Base-by-base conservation (phyloP, 2,329 filamentous ascomycete genomes). In the Spiromastix sp. region DNA sequence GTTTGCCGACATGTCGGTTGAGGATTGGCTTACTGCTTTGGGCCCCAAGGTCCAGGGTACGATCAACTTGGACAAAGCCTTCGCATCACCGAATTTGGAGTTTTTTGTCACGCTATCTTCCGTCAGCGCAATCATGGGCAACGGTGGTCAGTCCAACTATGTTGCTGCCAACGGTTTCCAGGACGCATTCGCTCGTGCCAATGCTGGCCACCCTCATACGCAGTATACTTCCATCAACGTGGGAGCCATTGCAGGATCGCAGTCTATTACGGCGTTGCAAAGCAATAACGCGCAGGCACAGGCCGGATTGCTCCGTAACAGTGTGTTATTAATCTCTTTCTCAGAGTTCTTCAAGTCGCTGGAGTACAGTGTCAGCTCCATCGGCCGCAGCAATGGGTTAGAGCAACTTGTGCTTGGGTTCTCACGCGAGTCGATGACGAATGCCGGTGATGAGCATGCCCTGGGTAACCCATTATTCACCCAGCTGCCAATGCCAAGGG, bases 101-200 rank as follows among this genome's bases (percentile, higher is more conserved):
- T 54, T 54, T 39, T 59, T 59, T 42, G 38, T 33, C 22, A 36
- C 42, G 25, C 31, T 45, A 5, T 43, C 44, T 12, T 34, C 26
- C 17, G 29, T 41, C 10, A 20, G 31, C 11, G 35, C 36, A 13
- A 30, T 43, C 9, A 24, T 47, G 4, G 44, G 44, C 15, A 27
- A 38, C n/a, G 34, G 33, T 13, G 42, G 33, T 8, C 41, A 47
- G 31, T 37, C 38, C 12, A 42, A 40, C 30, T 47, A 47, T 22
- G 36, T 33, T 4, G 43, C 43, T 13, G 43, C 35, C 7, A 44
- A 42, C 31, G 35, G 28, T 5, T 47, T 45, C 36, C 36, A 40
- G 8, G 40, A 47, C 22, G 52, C 34, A 38, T 50, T 59, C 19
- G 44, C 48, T 0, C 27, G n/a, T n/a, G 21, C 21, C n/a, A 24